Base-by-base conservation (phyloP, 768 basidiomycete genomes). In the Tylopilus vinaceipallidus region DNA sequence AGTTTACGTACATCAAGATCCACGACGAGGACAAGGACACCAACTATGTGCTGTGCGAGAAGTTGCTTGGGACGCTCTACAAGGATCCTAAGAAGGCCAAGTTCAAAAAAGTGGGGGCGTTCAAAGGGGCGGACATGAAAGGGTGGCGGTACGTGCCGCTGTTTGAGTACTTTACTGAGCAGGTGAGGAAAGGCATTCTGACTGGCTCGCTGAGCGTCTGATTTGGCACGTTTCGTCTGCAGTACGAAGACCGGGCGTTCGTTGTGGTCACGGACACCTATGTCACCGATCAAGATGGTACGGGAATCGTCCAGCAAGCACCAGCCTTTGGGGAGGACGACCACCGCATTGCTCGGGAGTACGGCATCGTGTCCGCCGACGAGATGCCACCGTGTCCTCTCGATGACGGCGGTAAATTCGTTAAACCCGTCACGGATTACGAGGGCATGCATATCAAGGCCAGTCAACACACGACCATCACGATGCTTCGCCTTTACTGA, bases 241-340 rank as follows among this genome's bases (percentile, higher is more conserved):
- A 98, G 95, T 98, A 81, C 65, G 88, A 90, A 64, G 92, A 94
- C 65, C 83, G 81, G 58, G 95, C 92, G 0, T 98, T 95, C 75
- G 72, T 86, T 48, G 92, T 99, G 14, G 67, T 99, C 13, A 78
- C 81, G 19, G 97, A 99, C 62, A 86, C 85, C 0, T 99, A 99
- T 66, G 95, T 99, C 41, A 95, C 92, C 4, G 88, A 86, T 58
- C 79, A 83, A 14, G 90, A 93, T 52, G 97, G 97, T 63, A 99
- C 97, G 24, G 97, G 97, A 60, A 95, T 98, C 61, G 97, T 99
- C 26, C 97, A 99, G 67, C 97, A 99, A 72, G 93, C 97, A 2
- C 97, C 97, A 3, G 95, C 88, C 0, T 98, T 97, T 62, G 97
- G 97, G 74, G 95, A 98, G 67, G 97, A 99, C 61, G 97, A 99